Conservation (phyloP, 176 grass and related monocot genomes). For the Ananas comosus region DNA sequence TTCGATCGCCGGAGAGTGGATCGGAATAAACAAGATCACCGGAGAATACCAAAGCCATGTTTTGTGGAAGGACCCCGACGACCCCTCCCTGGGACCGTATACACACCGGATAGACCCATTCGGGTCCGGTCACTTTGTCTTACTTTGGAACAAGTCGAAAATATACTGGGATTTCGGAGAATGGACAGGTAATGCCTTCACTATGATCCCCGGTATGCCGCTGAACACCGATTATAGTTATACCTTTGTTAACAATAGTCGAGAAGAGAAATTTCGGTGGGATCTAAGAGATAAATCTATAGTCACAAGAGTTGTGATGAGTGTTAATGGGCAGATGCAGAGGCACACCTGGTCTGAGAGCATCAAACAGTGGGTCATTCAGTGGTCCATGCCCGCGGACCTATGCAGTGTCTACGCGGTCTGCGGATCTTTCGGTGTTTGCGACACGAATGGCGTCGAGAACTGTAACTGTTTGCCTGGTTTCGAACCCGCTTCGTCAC, state of each 20-base stretch:
- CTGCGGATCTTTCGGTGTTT: slow-evolving; percentile 43
- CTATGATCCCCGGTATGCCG: slow-evolving; percentile 30
- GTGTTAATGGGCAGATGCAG: slow-evolving; percentile 45
- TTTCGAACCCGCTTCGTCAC: slow-evolving; percentile 15
- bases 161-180: slow-evolving; percentile 40
- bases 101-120: slow-evolving; percentile 31
- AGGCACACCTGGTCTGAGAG: slow-evolving; percentile 24
- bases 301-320: slow-evolving; percentile 31
- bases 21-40: slow-evolving; percentile 31
- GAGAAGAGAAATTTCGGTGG: slow-evolving; percentile 17
- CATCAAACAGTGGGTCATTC: slow-evolving; percentile 19
- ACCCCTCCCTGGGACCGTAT: slow-evolving; percentile 42
- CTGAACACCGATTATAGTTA: too few species aligned
- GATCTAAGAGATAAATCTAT: slow-evolving; percentile 19
- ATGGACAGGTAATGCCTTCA: slow-evolving; percentile 38
- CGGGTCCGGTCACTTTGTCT: slow-evolving; percentile 25
- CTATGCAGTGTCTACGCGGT: slow-evolving; percentile 35
- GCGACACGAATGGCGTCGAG: slow-evolving; percentile 30
- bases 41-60: slow-evolving; percentile 33
- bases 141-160: slow-evolving; percentile 15
- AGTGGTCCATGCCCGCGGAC: slow-evolving; percentile 35
- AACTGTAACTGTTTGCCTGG: slow-evolving; percentile 35
- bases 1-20: slow-evolving; percentile 46
- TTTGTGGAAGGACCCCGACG: slow-evolving; percentile 31
- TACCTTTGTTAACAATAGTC: too few species aligned